Base-by-base conservation (phyloP, 805 yeast genomes). In the Yamadazyma sp. region DNA sequence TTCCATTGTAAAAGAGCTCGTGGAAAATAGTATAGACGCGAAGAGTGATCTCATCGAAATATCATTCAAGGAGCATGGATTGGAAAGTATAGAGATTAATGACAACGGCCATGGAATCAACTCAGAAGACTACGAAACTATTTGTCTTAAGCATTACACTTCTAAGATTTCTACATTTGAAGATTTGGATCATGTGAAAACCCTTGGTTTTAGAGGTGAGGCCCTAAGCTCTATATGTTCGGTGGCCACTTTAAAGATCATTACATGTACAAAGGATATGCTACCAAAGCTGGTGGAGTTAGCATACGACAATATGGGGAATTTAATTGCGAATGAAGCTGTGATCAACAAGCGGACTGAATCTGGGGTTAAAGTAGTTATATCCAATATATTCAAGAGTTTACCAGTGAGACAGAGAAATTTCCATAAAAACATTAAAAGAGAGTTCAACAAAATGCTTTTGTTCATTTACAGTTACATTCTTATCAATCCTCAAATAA, bases 11-110 rank as follows among this genome's bases (percentile, higher is more conserved):
- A 91, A 91, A 54, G 99, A 91, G 56, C 62, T 90, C 1, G 70
- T 93, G 2, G 99, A 91, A 52, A 91, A 91, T 55, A 67, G 93
- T 20, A 63, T 91, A 5, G 99, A 93, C 62, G 93, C 97, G 0
- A 59, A 71, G 15, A 75, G 93, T 7, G 68, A 75, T 0, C 76
- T 75, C 36, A 69, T 93, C 20, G 95, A 87, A 33, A 64, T 91
- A 11, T 64, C 65, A 2, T 78, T 91, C 50, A 70, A 69, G 49
- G 78, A 87, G 47, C 75, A 84, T 57, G 97, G 97, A 1, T 47
- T 82, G 7, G 89, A 82, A 23, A 68, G 78, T 0, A 61, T 93
- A 13, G 88, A 84, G 51, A 70, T 85, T 5, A 54, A 58, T 16
- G 95, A 85, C 55, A 74, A 84, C 51, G 93, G 93, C 0, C 55